phyloP scores from a whole-genome alignment of 306 rosid species.

The Luffa aegyptiaca region DNA sequence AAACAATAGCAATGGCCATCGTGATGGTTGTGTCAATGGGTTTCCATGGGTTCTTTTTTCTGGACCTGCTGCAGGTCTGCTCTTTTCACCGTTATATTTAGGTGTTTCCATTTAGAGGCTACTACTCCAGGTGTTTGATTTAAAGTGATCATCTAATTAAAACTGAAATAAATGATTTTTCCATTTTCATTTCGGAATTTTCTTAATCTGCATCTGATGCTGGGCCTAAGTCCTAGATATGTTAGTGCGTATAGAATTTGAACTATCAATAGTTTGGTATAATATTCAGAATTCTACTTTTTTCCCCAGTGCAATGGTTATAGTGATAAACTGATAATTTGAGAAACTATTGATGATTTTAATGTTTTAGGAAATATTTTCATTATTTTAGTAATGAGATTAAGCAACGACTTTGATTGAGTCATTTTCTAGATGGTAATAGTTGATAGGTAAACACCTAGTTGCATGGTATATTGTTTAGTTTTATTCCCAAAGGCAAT shows the following conservation, averaged over 20 bases:
- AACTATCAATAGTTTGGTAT: too few species aligned
- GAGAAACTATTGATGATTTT: too few species aligned
- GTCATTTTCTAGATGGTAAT: too few species aligned
- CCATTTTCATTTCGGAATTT: background rate
- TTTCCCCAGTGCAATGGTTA: too few species aligned
- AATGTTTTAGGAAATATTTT: too few species aligned
- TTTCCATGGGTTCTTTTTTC: slow-evolving; percentile 24
- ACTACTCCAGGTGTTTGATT: background rate
- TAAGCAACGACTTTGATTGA: too few species aligned
- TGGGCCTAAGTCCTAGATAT: background rate
- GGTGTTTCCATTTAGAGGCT: background rate
- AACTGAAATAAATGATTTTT: background rate
- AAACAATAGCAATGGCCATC: background rate
- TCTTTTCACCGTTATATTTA: background rate
- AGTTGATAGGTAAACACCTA: too few species aligned
- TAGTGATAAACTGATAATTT: too few species aligned
- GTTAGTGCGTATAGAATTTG: background rate
- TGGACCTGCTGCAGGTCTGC: slow-evolving; percentile 46
- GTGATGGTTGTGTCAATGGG: background rate
- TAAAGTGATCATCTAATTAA: background rate
- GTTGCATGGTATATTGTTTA: too few species aligned
- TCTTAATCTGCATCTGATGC: background rate
- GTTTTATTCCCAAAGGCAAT: too few species aligned
- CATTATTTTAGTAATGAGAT: too few species aligned
- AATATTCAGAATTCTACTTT: too few species aligned